Base-by-base conservation (phyloP, 176 grass and related monocot species). In the Aegilops bicornis region DNA sequence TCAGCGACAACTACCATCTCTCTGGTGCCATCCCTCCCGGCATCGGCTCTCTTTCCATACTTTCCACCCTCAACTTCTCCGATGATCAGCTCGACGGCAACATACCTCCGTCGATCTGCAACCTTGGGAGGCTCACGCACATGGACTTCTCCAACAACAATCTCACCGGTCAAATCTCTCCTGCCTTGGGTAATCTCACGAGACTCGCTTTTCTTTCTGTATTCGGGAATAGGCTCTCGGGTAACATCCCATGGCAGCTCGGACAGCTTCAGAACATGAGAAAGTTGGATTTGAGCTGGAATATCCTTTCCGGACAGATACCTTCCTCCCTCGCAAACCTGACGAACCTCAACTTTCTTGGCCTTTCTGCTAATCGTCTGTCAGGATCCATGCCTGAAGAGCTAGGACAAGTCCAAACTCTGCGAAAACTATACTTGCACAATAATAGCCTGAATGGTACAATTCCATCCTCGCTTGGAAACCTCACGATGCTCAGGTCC, bases 331-430 rank as follows among this genome's bases (percentile, higher is more conserved):
- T 92, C 2, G 90, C 43, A 9, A 89, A 86, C 27, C 52, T 89
- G 19, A 73, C 65, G 0, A 89, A 50, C 22, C 47, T 92, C 3
- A 23, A 2, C 6, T 3, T 2, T 32, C 14, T 92, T 6, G 19
- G 1, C 5, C 11, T 92, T 24, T 37, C 4, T 31, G 2, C 0
- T 0, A 91, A 91, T 23, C 25, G 43, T 3, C 19, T 92, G 0
- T 82, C 87, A 4, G 86, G 90, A 4, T 9, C 9, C 3, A 86
- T 92, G n/a, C 90, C 86, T 8, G 0, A 12, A 27, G 85, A 80
- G 29, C 19, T 91, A 13, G 66, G 69, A 45, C 85, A 30, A 0
- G 0, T 70, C 25, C 85, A 20, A 20, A 64, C 33, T 0, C 80
- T 42, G 12, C 31, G 14, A 10, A 0, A 10, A 50, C 25, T 76